These are phyloP conservation scores for Stenocarpella maydis DNA, from an alignment of 2,329 filamentous ascomycete genomes.

Conservation along the genomic window DNA sequence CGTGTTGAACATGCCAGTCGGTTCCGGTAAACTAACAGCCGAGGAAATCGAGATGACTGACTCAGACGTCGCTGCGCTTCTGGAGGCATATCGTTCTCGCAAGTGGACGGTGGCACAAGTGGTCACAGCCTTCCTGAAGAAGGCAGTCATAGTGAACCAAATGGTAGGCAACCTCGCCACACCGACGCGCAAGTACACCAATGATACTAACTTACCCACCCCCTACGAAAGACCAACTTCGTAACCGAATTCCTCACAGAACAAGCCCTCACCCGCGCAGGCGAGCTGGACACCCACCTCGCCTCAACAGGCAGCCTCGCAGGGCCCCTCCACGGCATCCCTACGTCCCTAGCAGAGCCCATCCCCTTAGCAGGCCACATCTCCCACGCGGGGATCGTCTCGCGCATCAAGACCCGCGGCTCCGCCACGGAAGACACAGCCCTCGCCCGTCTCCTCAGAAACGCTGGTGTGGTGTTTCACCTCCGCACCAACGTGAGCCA, in stretches of 20 bases:
- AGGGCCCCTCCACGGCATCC: slow-evolving; percentile 56
- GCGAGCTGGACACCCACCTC: slow-evolving; percentile 51
- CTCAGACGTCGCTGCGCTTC: slow-evolving; percentile 44
- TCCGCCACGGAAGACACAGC: slow-evolving; percentile 43
- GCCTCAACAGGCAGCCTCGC: slow-evolving; percentile 47
- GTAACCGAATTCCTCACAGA: slow-evolving; percentile 48
- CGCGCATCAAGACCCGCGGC: slow-evolving; percentile 39
- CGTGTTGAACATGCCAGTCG: slow-evolving; percentile 40
- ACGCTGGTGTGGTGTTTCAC: slow-evolving; percentile 51
- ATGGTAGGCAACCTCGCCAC: slow-evolving; percentile 38
- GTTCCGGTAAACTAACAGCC: slow-evolving; percentile 44
- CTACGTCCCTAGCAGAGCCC: slow-evolving; percentile 40
- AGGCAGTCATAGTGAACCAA: slow-evolving; percentile 58
- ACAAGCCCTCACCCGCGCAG: slow-evolving; percentile 49
- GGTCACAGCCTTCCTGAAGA: slow-evolving; percentile 56
- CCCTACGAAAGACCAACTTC: slow-evolving; percentile 34
- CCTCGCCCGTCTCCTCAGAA: slow-evolving; percentile 42
- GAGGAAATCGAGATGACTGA: slow-evolving; percentile 50
- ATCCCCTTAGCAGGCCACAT: slow-evolving; percentile 37
- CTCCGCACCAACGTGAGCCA: slow-evolving; percentile 53
- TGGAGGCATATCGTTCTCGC: slow-evolving; percentile 36
- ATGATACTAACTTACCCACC: background rate
- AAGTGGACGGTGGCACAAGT: slow-evolving; percentile 48
- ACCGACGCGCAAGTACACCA: background rate
- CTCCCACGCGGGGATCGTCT: slow-evolving; percentile 44